Evolutionary conservation across 1,139 yeast genomes (phyloP), one percentile per base, ranked within the genome.

Genomic region (Meyerozyma athensensis): DNA sequence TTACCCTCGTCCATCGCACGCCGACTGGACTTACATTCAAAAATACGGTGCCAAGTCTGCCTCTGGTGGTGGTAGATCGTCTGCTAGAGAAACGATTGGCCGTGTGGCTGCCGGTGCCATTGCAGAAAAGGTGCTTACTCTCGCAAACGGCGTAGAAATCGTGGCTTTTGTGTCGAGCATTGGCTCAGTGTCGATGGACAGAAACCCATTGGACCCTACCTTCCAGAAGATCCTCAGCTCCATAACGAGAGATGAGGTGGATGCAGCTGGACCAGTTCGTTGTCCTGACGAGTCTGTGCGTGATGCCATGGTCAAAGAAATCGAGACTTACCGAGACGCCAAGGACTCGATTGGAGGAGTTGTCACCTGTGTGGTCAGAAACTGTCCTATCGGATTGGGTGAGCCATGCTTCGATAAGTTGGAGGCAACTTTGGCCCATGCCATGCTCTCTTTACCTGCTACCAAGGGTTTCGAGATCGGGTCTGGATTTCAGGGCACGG

Each of bases 31-130:
- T 18, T 92, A 92, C 64, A 73, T 86, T 54, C 74, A 77, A 48
- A 92, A 92, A 64, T 92, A 92, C 65, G 96, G 97, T 26, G 74
- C 79, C 53, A 90, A 92, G 66, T 94, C 97, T 8, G 77, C 95
- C 6, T 83, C 95, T 34, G 98, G 98, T 38, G 98, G 98, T 53
- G 98, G 98, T 45, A 79, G 98, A 58, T 85, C 97, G 17, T 81
- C 94, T 32, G 98, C 98, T 9, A 80, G 98, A 63, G 98, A 92
- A 64, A 92, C 98, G 36, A 92, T 94, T 52, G 98, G 97, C 39
- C 77, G 98, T 60, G 98, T 92, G 38, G 98, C 98, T 36, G 98
- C 97, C 10, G 97, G 97, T 49, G 97, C 97, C 41, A 81, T 92
- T 61, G 98, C 98, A 33, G 98, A 92, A 61, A 90, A 89, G 66